A percentile compares a stretch with the other conserved stretches of the same genome.
Conservation (phyloP, 2,329 filamentous ascomycete genomes). For the Alternaria sp. region DNA sequence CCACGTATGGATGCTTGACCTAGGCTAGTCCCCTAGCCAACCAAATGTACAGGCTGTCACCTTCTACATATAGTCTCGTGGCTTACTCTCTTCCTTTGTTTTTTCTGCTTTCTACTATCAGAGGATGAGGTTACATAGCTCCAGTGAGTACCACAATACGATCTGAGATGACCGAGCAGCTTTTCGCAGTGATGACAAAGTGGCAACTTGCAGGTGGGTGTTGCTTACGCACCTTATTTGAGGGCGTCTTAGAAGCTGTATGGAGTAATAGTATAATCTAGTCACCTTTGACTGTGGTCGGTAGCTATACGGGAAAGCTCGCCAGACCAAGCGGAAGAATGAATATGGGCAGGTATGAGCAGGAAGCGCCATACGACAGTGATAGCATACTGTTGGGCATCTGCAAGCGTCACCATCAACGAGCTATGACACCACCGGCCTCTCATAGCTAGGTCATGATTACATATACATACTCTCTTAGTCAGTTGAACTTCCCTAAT, state of each 20-base stretch:
- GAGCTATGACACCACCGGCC: too few species aligned
- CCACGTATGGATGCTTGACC: neutral
- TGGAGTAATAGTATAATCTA: neutral
- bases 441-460: neutral
- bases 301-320: neutral
- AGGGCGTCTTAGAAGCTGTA: neutral
- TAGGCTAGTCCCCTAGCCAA: neutral
- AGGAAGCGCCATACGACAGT: neutral
- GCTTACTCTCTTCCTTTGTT: neutral
- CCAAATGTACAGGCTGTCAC: neutral
- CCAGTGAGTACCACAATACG: neutral
- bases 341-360: neutral
- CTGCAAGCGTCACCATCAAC: neutral
- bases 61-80: neutral
- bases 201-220: neutral
- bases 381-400: neutral
- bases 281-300: neutral
- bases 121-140: neutral
- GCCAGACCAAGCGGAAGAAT: neutral
- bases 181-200: neutral
- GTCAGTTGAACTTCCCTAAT: neutral
- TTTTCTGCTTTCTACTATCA: neutral
- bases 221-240: neutral
- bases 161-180: neutral
- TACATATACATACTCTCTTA: neutral